Percentiles rank a stretch among this genome's conserved stretches.
Evolutionary conservation across 1,284 basidiomycete species (phyloP).

Genomic region (Amylostereum areolatum): DNA sequence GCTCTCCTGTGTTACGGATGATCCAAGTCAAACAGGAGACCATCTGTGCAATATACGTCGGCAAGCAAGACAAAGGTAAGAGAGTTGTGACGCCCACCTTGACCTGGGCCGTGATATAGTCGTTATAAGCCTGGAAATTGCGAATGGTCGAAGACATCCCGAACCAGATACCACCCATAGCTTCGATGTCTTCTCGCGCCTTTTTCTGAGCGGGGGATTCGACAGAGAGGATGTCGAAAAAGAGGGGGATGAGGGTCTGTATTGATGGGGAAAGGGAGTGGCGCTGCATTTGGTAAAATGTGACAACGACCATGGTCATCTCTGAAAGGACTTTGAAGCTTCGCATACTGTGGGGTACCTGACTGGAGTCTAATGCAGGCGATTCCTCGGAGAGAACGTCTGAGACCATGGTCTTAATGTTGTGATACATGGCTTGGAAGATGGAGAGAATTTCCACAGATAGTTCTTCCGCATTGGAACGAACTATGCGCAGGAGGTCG

Average conservation of each 20-base stretch:
- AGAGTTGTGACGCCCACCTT: slow-evolving; percentile 50
- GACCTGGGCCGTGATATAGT: slow-evolving; percentile 90
- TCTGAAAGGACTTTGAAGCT: slow-evolving; percentile 97
- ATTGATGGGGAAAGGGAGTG: slow-evolving; percentile 65
- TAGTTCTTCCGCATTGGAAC: slow-evolving; percentile 13
- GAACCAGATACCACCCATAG: slow-evolving; percentile 77
- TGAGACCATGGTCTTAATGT: slow-evolving; percentile 71
- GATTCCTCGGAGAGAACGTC: slow-evolving; percentile 74
- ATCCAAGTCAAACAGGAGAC: slow-evolving; percentile 94
- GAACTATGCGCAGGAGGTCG: slow-evolving; percentile 72
- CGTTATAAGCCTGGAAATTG: slow-evolving; percentile 78
- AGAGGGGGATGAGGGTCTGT: slow-evolving; percentile 68
- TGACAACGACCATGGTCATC: slow-evolving; percentile 89
- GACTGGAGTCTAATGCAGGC: slow-evolving; percentile 43
- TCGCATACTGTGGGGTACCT: slow-evolving; percentile 63
- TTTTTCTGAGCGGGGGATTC: slow-evolving; percentile 87
- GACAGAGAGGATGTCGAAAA: slow-evolving; percentile 70
- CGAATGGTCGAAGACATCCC: slow-evolving; percentile 78
- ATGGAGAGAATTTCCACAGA: slow-evolving; percentile 69
- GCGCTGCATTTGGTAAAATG: slow-evolving; percentile 83
- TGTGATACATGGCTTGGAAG: slow-evolving; percentile 71
- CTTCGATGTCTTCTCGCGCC: slow-evolving; percentile 76
- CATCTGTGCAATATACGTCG: slow-evolving; percentile 44
- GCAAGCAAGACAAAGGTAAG: neutral
- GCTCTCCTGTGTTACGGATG: slow-evolving; percentile 66